phyloP scores from a whole-genome alignment of 495 filamentous ascomycete species.

The Usnea hakonensis region DNA sequence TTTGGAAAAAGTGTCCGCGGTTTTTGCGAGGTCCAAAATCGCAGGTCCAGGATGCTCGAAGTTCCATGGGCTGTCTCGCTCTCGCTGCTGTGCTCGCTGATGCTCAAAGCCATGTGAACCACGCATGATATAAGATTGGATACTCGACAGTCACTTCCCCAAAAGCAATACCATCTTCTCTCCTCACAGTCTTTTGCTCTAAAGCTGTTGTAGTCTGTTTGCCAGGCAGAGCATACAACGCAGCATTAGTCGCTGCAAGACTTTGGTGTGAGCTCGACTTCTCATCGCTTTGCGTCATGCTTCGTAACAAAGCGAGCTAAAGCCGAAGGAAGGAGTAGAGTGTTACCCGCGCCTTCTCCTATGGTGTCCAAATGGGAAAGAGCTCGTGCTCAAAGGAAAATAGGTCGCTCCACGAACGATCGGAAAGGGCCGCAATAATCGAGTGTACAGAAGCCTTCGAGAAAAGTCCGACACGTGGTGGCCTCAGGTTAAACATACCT shows the following conservation, averaged over 20 bases:
- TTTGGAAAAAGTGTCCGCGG: neutral
- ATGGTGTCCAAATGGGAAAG: conserved; percentile 4
- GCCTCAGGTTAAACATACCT: conserved; percentile 90
- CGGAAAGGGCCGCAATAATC: conserved; percentile 26
- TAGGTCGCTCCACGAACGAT: conserved; percentile 22
- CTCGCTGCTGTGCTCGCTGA: conserved; percentile 28
- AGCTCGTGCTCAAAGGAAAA: conserved; percentile 19
- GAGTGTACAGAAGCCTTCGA: conserved; percentile 43
- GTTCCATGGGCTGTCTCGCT: conserved; percentile 17
- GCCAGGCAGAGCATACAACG: conserved; percentile 26
- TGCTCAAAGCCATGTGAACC: conserved; percentile 19
- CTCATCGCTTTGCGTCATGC: conserved; percentile 33
- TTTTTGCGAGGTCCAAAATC: neutral
- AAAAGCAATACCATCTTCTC: conserved; percentile 1
- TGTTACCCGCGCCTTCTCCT: conserved; percentile 1
- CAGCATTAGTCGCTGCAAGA: conserved; percentile 31
- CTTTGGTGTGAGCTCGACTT: conserved; percentile 42
- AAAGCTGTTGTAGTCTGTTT: conserved; percentile 23
- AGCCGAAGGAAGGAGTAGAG: conserved; percentile 35
- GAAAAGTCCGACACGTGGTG: conserved; percentile 45
- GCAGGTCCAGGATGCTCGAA: neutral
- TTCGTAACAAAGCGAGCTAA: conserved; percentile 26
- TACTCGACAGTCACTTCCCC: conserved; percentile 9
- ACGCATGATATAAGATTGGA: conserved; percentile 9
- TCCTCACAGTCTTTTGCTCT: conserved; percentile 14